Evolutionary conservation across 2,329 filamentous ascomycete genomes (phyloP).

Genomic region (Talaromyces sp.): DNA sequence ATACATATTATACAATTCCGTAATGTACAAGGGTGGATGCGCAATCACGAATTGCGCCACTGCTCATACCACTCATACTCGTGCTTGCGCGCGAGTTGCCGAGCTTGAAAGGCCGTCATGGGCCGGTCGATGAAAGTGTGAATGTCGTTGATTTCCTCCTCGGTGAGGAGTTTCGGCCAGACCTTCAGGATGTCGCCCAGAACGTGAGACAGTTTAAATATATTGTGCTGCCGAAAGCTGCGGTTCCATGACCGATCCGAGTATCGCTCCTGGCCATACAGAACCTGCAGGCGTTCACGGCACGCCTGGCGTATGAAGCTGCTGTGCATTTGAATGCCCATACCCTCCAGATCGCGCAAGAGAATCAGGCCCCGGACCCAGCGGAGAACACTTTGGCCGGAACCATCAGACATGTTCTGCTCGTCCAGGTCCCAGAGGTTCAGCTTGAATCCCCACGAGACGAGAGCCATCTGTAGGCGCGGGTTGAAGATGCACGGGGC

Average conservation of each 20-base stretch:
- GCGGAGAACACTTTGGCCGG: constrained; percentile 23
- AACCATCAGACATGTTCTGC: constrained; percentile 14
- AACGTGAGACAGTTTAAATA: constrained; percentile 25
- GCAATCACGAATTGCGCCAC: background rate
- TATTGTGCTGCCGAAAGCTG: constrained; percentile 30
- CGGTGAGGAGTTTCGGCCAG: constrained; percentile 28
- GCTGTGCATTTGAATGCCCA: constrained; percentile 28
- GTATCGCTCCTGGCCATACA: constrained; percentile 27
- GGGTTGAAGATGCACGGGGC: constrained; percentile 39
- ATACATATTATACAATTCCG: background rate
- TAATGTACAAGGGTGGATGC: background rate
- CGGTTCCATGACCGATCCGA: constrained; percentile 31
- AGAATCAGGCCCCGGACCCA: constrained; percentile 37
- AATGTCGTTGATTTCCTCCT: constrained; percentile 16
- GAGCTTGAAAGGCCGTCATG: background rate
- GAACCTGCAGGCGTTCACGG: constrained; percentile 29
- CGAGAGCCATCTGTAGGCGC: constrained; percentile 41
- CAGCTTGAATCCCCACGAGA: constrained; percentile 46
- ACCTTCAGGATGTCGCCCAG: constrained; percentile 27
- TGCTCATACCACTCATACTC: constrained; percentile 7
- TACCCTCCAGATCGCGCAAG: constrained; percentile 31
- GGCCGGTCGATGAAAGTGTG: constrained; percentile 7
- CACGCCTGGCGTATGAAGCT: constrained; percentile 27
- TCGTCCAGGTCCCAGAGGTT: constrained; percentile 14
- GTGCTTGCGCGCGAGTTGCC: background rate